These are phyloP conservation scores for Parasarocladium wereldwijsianum DNA, from an alignment of 2,329 filamentous ascomycete species.

Conservation along the genomic window DNA sequence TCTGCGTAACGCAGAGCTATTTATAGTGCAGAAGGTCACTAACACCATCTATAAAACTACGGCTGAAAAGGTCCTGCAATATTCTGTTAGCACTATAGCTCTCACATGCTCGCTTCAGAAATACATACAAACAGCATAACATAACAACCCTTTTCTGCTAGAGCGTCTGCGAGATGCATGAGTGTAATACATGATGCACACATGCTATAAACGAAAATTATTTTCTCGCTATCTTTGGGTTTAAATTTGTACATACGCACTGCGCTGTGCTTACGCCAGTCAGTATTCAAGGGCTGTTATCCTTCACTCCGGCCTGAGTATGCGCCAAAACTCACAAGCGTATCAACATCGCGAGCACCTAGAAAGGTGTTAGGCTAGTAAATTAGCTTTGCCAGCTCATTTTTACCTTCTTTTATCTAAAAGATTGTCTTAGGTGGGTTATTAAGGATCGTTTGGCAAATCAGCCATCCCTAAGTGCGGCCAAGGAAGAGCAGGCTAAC, in stretches of 20 bases:
- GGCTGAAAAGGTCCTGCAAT: constrained; percentile 56
- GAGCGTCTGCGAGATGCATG: constrained; percentile 46
- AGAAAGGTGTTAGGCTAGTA: constrained; percentile 59
- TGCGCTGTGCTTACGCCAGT: constrained; percentile 42
- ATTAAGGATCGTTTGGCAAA: constrained; percentile 21
- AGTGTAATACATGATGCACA: constrained; percentile 68
- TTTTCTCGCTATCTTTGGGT: constrained; percentile 55
- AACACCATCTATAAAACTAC: constrained; percentile 52
- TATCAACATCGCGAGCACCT: constrained; percentile 57
- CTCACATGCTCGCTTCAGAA: no score
- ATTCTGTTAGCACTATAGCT: no score
- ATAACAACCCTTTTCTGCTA: constrained; percentile 56
- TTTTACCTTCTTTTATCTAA: constrained; percentile 8
- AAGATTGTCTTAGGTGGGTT: constrained; percentile 29
- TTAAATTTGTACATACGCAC: constrained; percentile 76
- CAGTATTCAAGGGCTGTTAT: no score
- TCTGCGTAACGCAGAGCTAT: constrained; percentile 59
- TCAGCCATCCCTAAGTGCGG: constrained; percentile 24
- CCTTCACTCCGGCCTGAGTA: no score
- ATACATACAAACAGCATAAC: constrained; percentile 79
- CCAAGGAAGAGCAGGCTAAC: constrained; percentile 12
- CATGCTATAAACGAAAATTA: constrained; percentile 71
- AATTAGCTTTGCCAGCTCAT: constrained; percentile 21
- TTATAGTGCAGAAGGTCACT: constrained; percentile 57
- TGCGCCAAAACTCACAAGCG: constrained; percentile 39